phyloP scores from a whole-genome alignment of 1,139 yeast genomes.

The Kodamaea sp. region DNA sequence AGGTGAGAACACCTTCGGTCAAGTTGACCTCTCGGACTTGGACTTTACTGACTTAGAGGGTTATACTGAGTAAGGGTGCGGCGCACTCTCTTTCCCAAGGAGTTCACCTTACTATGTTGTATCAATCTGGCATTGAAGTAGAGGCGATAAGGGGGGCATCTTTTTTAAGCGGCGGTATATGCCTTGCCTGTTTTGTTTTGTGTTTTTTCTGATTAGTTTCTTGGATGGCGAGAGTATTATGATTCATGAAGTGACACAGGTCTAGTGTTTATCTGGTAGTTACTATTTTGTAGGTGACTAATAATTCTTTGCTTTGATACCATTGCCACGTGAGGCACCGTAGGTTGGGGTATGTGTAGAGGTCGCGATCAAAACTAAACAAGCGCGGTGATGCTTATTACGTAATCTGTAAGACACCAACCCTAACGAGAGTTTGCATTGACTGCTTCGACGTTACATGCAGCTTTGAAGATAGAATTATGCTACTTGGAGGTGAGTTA shows the following conservation, averaged over 20 bases:
- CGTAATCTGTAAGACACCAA: no score
- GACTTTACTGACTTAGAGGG: slow-evolving; percentile 26
- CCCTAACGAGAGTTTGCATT: no score
- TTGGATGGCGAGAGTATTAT: background rate
- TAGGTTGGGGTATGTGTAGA: no score
- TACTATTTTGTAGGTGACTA: slow-evolving; percentile 1
- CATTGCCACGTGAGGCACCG: no score
- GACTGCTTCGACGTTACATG: no score
- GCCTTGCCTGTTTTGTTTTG: background rate
- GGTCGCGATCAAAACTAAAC: no score
- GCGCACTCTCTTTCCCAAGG: no score
- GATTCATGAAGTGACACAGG: slow-evolving; percentile 1
- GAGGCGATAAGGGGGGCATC: background rate
- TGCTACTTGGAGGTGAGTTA: no score
- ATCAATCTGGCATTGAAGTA: no score
- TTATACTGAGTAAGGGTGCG: slow-evolving; percentile 7
- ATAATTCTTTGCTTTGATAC: background rate
- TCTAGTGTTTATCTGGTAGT: background rate
- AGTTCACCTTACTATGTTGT: no score
- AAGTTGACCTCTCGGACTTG: slow-evolving; percentile 34
- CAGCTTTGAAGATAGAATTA: no score
- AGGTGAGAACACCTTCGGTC: slow-evolving; percentile 83
- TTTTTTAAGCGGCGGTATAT: background rate
- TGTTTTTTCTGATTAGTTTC: background rate
- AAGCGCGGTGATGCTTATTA: no score